phyloP scores from a whole-genome alignment of 495 filamentous ascomycete genomes.

The Trichocladium antarcticum region DNA sequence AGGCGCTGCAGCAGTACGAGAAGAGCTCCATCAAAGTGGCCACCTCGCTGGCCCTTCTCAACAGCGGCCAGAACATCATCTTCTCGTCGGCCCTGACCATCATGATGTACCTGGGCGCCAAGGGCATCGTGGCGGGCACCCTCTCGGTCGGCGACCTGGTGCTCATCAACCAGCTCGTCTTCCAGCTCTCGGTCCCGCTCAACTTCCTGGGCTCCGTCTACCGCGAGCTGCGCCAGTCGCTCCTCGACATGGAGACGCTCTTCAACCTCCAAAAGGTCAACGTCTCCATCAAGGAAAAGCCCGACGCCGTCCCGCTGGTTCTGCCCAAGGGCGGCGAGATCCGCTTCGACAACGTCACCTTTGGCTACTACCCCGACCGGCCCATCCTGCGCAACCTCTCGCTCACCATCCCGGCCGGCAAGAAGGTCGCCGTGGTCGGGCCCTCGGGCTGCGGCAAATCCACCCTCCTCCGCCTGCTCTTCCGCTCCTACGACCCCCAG shows the following conservation, averaged over 20 bases:
- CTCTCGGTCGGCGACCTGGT: constrained; percentile 94
- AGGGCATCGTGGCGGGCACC: constrained; percentile 69
- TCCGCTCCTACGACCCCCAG: constrained; percentile 90
- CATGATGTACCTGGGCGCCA: constrained; percentile 96
- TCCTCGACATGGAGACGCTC: constrained; percentile 95
- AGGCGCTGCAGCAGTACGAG: constrained; percentile 76
- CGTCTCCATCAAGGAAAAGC: constrained; percentile 65
- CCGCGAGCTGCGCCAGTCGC: constrained; percentile 84
- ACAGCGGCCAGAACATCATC: constrained; percentile 96
- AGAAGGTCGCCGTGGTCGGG: constrained; percentile 92
- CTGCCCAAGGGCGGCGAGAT: constrained; percentile 77
- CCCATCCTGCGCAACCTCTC: constrained; percentile 78
- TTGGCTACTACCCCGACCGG: constrained; percentile 79
- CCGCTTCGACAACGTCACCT: constrained; percentile 85
- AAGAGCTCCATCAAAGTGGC: constrained; percentile 92
- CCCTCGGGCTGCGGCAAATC: constrained; percentile 95
- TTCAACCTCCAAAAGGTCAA: constrained; percentile 99
- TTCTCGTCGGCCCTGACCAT: constrained; percentile 86
- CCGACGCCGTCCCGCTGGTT: constrained; percentile 57
- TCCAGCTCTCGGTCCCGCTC: constrained; percentile 89
- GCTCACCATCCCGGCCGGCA: constrained; percentile 84
- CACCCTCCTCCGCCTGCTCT: constrained; percentile 78
- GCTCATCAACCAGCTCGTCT: constrained; percentile 97
- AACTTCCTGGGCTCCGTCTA: constrained; percentile 97
- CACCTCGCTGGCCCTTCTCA: constrained; percentile 83